phyloP scores from a whole-genome alignment of 495 filamentous ascomycete genomes.

The Xylaria cubensis region DNA sequence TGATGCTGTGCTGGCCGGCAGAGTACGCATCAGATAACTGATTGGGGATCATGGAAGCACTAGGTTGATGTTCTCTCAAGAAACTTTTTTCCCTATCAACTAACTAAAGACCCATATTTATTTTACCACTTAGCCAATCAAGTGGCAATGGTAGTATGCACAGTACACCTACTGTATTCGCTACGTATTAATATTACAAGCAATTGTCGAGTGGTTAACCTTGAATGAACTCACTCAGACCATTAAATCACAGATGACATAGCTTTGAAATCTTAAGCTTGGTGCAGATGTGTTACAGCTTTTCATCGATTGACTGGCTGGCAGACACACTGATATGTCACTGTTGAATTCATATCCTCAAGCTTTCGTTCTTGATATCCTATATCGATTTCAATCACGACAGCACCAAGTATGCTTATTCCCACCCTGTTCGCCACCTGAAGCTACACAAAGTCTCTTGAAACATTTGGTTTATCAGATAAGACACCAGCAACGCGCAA shows the following conservation, averaged over 20 bases:
- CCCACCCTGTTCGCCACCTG: background rate
- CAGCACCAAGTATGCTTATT: background rate
- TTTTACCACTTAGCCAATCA: background rate
- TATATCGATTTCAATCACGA: background rate
- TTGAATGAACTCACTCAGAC: background rate
- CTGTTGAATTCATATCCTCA: background rate
- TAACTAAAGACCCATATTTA: background rate
- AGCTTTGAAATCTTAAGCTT: background rate
- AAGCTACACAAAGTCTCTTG: background rate
- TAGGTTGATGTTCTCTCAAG: background rate
- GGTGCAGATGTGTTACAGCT: background rate
- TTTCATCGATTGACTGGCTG: background rate
- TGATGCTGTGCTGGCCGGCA: background rate
- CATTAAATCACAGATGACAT: background rate
- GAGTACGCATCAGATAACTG: conserved; percentile 1
- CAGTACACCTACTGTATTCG: background rate
- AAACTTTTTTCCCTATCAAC: conserved; percentile 18
- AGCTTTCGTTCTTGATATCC: background rate
- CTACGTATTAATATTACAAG: background rate
- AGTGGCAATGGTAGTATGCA: background rate
- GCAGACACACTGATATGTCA: background rate
- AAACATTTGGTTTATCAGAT: background rate
- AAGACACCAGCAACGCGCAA: conserved; percentile 13
- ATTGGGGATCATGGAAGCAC: background rate
- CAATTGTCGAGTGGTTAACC: background rate